phyloP scores from a whole-genome alignment of 441 rosid genomes.

The Arabidopsis lyrata region DNA sequence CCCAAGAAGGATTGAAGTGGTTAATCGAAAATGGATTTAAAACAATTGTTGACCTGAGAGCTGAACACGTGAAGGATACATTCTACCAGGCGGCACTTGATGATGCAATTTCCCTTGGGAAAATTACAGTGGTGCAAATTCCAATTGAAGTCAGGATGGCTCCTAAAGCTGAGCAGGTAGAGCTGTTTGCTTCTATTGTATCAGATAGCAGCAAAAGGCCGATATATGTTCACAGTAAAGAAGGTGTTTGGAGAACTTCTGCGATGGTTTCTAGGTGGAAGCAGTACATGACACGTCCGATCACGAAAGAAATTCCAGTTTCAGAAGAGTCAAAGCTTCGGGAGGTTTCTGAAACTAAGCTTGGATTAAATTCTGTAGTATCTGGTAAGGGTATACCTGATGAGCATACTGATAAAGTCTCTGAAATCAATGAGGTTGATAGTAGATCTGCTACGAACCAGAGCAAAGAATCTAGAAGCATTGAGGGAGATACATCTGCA shows the following conservation, averaged over 20 bases:
- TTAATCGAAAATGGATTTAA: constrained; percentile 76
- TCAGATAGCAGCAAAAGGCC: constrained; percentile 80
- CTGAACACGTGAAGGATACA: constrained; percentile 80
- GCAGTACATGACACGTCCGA: constrained; percentile 76
- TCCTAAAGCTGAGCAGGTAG: constrained; percentile 94
- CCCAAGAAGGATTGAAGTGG: constrained; percentile 91
- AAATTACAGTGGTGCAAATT: constrained; percentile 70
- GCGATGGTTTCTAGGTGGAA: constrained; percentile 97
- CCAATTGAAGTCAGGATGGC: constrained; percentile 87
- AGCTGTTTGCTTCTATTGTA: constrained; percentile 82
- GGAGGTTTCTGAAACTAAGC: constrained; percentile 44
- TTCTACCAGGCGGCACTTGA: constrained; percentile 76
- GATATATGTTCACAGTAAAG: constrained; percentile 90
- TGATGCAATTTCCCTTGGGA: constrained; percentile 66
- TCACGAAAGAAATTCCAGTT: constrained; percentile 44
- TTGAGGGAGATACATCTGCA: constrained; percentile 44
- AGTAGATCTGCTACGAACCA: constrained; percentile 37
- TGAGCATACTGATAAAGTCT: constrained; percentile 40
- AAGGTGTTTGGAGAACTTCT: constrained; percentile 91
- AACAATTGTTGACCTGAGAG: constrained; percentile 89
- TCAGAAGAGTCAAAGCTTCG: constrained; percentile 42
- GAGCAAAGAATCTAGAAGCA: constrained; percentile 43
- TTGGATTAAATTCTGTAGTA: constrained; percentile 49
- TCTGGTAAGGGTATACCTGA: constrained; percentile 42
- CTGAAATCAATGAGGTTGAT: constrained; percentile 35